Base-by-base conservation (phyloP, 306 rosid genomes). In the Rosa persica region DNA sequence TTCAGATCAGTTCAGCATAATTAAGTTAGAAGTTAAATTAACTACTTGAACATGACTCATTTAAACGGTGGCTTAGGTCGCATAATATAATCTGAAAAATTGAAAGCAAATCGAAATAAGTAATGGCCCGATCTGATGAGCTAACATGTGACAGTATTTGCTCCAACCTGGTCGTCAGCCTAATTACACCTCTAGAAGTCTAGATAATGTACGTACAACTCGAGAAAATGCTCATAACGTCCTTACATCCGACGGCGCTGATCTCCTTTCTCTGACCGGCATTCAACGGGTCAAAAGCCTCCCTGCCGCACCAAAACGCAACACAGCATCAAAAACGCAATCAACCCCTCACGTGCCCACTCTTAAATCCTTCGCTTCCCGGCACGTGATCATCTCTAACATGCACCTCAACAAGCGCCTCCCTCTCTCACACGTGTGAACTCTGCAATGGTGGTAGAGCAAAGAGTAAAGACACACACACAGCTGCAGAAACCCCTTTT, bases 321-420 rank as follows among this genome's bases (percentile, higher is more conserved):
- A 73, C 69, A 48, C 67, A 54, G 62, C 27, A 42, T 46, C 25
- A 69, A 46, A 19, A 34, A 11, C 52, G 15, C 74, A 69, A 51
- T 86, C 79, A 84, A 76, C 85, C 79, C 47, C 84, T 74, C 85
- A 84, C 88, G 88, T 74, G 88, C 72, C 80, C 38, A 2, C 69
- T 3, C 23, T n/a, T 12, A 22, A 61, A 54, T 58, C 64, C 51
- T 73, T 70, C 76, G 23, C 54, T 13, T 67, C 62, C 55, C 71
- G 72, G 27, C 89, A 87, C 86, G 90, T 85, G 90, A 81, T 70
- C 84, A 1, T 70, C 86, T 73, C 83, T 76, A 80, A 78, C 82
- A 47, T 76, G 10, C 57, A 52, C 39, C 38, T 30, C 40, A 72
- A 39, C 77, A 76, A 43, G 67, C 68, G 82, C 22, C 61, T 85